phyloP scores from a whole-genome alignment of 441 rosid genomes.

The Breynia disticha region DNA sequence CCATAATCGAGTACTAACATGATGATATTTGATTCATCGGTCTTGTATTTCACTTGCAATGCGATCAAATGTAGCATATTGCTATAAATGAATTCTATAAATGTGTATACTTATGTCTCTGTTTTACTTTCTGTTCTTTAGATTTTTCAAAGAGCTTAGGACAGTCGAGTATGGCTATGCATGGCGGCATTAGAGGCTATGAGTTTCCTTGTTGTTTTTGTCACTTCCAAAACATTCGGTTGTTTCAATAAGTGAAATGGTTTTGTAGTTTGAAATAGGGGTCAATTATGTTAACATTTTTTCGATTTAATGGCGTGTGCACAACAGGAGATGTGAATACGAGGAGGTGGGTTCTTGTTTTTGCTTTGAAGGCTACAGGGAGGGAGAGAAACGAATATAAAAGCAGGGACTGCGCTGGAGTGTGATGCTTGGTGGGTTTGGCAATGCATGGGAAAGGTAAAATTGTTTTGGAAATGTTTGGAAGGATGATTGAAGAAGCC shows the following conservation, averaged over 20 bases:
- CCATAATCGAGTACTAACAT: constrained; percentile 14
- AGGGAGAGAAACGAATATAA: constrained; percentile 37
- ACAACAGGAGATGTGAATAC: constrained; percentile 47
- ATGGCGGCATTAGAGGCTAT: no score
- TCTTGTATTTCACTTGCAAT: constrained; percentile 2
- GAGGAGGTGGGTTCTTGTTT: constrained; percentile 73
- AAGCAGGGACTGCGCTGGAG: constrained; percentile 71
- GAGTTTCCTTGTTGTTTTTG: no score
- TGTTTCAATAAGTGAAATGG: constrained; percentile 35
- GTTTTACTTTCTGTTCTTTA: no score
- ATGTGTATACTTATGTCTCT: no score
- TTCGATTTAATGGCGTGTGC: constrained; percentile 65
- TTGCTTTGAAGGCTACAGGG: constrained; percentile 46
- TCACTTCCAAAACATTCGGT: no score
- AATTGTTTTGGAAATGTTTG: constrained; percentile 39
- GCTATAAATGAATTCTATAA: not conserved
- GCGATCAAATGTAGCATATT: constrained; percentile 4
- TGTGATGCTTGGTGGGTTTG: constrained; percentile 61
- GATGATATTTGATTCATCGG: constrained; percentile 1
- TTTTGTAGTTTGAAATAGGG: constrained; percentile 25
- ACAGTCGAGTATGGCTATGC: no score
- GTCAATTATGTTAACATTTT: constrained; percentile 49
- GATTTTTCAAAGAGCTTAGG: no score
- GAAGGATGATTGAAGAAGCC: constrained; percentile 51
- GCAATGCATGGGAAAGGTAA: constrained; percentile 69